These are phyloP conservation scores for Solanum chmielewskii DNA, from an alignment of 257 asterid genomes.

Conservation along the genomic window DNA sequence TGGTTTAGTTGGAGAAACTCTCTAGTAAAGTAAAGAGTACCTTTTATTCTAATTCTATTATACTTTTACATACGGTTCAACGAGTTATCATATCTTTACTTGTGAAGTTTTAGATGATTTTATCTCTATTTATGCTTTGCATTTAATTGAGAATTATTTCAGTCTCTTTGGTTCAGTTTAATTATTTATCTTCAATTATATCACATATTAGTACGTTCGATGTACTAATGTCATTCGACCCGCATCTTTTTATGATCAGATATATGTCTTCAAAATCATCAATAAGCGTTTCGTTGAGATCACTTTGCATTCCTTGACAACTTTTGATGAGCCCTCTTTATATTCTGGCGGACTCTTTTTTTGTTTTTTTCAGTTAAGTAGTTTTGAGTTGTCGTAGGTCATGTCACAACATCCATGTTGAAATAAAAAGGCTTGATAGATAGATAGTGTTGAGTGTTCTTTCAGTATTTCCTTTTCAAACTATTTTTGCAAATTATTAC, in stretches of 20 bases:
- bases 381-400: background rate
- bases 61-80: background rate
- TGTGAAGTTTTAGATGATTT: background rate
- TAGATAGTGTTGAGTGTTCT: background rate
- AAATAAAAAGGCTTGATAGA: background rate
- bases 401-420: background rate
- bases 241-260: background rate
- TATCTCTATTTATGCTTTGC: background rate
- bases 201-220: too few species aligned
- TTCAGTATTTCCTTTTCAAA: background rate
- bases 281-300: background rate
- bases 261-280: too few species aligned
- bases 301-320: background rate
- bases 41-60: too few species aligned
- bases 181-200: too few species aligned
- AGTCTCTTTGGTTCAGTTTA: too few species aligned
- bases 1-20: background rate
- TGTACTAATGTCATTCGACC: background rate
- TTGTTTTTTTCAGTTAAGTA: too few species aligned
- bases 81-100: background rate
- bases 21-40: background rate
- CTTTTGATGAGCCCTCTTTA: background rate
- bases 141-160: background rate
- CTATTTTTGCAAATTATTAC: background rate
- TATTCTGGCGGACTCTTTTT: background rate